Percentiles rank a stretch among this genome's conserved stretches.
These are phyloP conservation scores for Pseudoturritis turrita DNA, from an alignment of 345 rosid species.

Conservation along the genomic window DNA sequence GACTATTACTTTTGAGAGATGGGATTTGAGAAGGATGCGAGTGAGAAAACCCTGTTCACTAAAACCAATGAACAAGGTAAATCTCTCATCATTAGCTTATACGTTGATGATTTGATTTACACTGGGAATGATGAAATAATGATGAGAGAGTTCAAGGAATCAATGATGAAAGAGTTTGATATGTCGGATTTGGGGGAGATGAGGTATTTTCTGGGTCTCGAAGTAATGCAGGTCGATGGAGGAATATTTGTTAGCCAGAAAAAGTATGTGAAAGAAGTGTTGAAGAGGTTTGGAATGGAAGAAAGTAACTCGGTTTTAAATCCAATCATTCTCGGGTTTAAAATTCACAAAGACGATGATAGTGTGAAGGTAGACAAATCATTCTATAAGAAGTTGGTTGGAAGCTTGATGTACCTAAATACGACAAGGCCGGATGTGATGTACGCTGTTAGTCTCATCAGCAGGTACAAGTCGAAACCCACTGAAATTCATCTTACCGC, in stretches of 20 bases:
- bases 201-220: background rate
- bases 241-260: background rate
- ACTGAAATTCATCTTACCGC: background rate
- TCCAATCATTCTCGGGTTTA: background rate
- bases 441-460: background rate
- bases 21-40: too few species aligned
- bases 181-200: background rate
- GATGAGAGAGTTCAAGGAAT: background rate
- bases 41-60: background rate
- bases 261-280: too few species aligned
- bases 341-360: background rate
- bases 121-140: background rate
- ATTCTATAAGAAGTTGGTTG: background rate
- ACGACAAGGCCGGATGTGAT: background rate
- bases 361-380: background rate
- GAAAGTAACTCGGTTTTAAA: background rate
- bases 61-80: background rate
- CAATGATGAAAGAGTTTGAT: background rate
- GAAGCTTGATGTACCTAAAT: background rate
- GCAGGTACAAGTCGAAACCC: background rate
- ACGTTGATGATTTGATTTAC: constrained; percentile 5
- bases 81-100: background rate
- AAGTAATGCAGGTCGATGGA: background rate
- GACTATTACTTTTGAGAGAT: too few species aligned
- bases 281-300: background rate